A percentile compares a stretch with the other conserved stretches of the same genome.
Conservation (phyloP, 768 basidiomycete species). For the Amanita polypyramis region DNA sequence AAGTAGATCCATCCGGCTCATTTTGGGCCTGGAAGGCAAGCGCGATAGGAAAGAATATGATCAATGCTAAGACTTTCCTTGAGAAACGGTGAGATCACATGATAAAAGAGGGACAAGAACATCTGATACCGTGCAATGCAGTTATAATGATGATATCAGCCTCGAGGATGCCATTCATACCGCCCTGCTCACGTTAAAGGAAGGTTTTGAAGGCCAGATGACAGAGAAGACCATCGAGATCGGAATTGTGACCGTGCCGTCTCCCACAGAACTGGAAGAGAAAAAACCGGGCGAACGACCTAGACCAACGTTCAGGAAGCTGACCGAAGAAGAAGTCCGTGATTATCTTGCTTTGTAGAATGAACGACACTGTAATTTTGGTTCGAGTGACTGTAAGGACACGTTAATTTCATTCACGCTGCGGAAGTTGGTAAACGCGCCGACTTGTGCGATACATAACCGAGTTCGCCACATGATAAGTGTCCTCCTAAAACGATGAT, state of each 20-base stretch:
- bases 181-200: constrained; percentile 92
- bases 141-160: constrained; percentile 98
- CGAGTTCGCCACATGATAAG: not conserved
- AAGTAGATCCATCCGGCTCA: constrained; percentile 97
- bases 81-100: constrained; percentile 77
- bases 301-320: constrained; percentile 87
- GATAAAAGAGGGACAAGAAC: constrained; percentile 12
- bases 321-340: constrained; percentile 92
- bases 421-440: not conserved
- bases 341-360: constrained; percentile 84
- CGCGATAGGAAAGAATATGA: constrained; percentile 99
- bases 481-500: too few species aligned
- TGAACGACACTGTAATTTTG: constrained; percentile 1
- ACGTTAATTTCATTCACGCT: not conserved
- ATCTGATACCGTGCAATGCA: constrained; percentile 26
- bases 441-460: not conserved
- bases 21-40: constrained; percentile 99
- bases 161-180: constrained; percentile 99
- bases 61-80: constrained; percentile 98
- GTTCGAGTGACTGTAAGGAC: not conserved
- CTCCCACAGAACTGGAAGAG: constrained; percentile 54
- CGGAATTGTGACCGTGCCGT: constrained; percentile 88
- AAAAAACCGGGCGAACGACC: constrained; percentile 64
- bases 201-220: constrained; percentile 99
- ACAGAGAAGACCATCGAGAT: constrained; percentile 99